Percentiles rank a stretch among this genome's conserved stretches.
Conservation (phyloP, 257 asterid genomes). For the Paraleonurus japonicus region DNA sequence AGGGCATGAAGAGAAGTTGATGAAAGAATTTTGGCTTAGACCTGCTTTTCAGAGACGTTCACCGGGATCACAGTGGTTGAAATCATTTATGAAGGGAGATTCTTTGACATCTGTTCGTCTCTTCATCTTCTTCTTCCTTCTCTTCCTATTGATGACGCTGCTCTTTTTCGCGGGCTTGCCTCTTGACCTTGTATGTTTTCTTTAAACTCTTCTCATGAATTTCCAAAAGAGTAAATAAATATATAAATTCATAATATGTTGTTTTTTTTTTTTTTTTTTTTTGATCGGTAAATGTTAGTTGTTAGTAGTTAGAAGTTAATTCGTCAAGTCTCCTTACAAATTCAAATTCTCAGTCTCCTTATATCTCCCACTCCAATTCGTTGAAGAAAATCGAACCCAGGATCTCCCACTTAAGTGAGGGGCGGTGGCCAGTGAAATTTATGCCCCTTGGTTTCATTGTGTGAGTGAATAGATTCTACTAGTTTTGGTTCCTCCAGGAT, state of each 20-base stretch:
- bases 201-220: background rate
- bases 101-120: slow-evolving; percentile 16
- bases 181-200: slow-evolving; percentile 42
- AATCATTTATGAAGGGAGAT: slow-evolving; percentile 29
- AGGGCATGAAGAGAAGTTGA: slow-evolving; percentile 45
- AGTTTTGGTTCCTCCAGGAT: background rate
- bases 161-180: slow-evolving; percentile 33
- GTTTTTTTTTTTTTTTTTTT: no score
- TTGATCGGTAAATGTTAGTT: no score
- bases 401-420: no score
- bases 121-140: slow-evolving; percentile 35
- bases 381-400: no score
- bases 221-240: background rate
- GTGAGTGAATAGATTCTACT: background rate
- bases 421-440: no score
- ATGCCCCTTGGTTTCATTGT: no score
- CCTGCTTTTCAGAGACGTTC: slow-evolving; percentile 39
- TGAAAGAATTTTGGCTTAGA: slow-evolving; percentile 54
- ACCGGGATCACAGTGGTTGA: slow-evolving; percentile 30
- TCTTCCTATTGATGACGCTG: slow-evolving; percentile 28
- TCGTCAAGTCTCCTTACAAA: no score
- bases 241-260: background rate
- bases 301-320: no score
- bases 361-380: no score
- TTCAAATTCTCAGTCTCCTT: no score